Percentiles rank a stretch among this genome's conserved stretches.
Evolutionary conservation across 2,329 filamentous ascomycete genomes (phyloP).

Genomic region (Rhytidhysteron rufulum): DNA sequence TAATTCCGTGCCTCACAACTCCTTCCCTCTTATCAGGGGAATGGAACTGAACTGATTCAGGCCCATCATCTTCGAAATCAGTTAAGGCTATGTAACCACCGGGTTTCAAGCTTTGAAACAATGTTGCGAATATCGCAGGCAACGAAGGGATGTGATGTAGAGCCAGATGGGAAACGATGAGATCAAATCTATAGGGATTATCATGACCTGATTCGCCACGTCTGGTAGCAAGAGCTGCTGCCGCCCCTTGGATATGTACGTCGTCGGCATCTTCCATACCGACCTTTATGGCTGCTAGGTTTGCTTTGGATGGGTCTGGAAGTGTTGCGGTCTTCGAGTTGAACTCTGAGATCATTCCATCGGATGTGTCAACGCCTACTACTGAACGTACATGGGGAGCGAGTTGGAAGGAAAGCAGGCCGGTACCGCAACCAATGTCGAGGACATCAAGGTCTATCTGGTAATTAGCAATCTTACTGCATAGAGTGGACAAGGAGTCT

Average conservation of each 20-base stretch:
- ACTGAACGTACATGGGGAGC: constrained; percentile 47
- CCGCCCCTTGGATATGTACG: constrained; percentile 22
- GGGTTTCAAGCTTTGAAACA: constrained; percentile 45
- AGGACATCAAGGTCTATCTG: constrained; percentile 43
- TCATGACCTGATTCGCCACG: constrained; percentile 22
- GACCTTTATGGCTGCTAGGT: constrained; percentile 46
- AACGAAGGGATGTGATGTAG: constrained; percentile 54
- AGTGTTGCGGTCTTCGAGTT: constrained; percentile 39
- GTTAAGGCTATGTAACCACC: constrained; percentile 52
- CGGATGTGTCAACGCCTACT: constrained; percentile 52
- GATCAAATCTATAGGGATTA: constrained; percentile 42
- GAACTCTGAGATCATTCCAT: constrained; percentile 54
- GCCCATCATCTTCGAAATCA: constrained; percentile 56
- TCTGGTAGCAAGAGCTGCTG: constrained; percentile 33
- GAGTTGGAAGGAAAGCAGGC: constrained; percentile 49
- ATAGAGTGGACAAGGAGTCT: too few relatives aligned
- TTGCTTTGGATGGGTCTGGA: constrained; percentile 21
- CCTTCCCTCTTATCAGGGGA: constrained; percentile 50
- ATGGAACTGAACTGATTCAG: constrained; percentile 51
- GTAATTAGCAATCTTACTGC: too few relatives aligned
- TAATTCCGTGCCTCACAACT: constrained; percentile 54
- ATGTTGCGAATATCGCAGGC: constrained; percentile 39
- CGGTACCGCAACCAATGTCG: constrained; percentile 57
- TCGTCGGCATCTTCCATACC: constrained; percentile 51
- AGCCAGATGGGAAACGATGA: constrained; percentile 52